Conservation (phyloP, 1,139 yeast genomes). For the Hansenula sp. region DNA sequence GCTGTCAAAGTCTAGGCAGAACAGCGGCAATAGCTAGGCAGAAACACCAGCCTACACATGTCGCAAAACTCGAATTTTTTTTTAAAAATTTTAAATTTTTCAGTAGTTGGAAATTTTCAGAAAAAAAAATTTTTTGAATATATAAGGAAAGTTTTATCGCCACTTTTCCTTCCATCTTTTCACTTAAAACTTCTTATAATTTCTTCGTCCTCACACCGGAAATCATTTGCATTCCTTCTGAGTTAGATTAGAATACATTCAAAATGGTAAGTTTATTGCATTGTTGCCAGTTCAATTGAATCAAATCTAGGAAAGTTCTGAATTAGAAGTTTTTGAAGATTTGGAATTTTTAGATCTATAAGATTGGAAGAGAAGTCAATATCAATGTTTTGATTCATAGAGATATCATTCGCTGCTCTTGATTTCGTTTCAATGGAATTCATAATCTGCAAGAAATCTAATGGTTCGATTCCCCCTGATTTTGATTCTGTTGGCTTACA, state of each 20-base stretch:
- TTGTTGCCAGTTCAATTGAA: too few relatives aligned
- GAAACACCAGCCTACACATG: background rate
- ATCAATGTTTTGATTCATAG: too few relatives aligned
- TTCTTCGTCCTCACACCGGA: constrained; percentile 18
- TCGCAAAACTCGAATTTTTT: background rate
- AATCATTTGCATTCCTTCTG: constrained; percentile 19
- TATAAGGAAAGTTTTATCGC: constrained; percentile 6
- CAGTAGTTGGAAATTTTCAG: background rate
- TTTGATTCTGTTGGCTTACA: too few relatives aligned
- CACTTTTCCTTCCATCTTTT: constrained; percentile 5
- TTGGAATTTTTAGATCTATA: too few relatives aligned
- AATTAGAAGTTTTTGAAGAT: background rate
- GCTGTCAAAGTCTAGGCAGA: too few relatives aligned
- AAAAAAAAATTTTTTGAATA: background rate
- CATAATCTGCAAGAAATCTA: too few relatives aligned
- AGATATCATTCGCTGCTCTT: too few relatives aligned
- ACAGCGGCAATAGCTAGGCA: too few relatives aligned
- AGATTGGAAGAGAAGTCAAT: too few relatives aligned
- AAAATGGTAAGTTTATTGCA: constrained; percentile 10
- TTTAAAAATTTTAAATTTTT: constrained; percentile 1
- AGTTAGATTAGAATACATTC: constrained; percentile 7
- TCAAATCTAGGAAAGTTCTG: background rate
- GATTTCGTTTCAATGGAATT: too few relatives aligned
- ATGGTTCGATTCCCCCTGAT: too few relatives aligned
- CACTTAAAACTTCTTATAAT: constrained; percentile 2